A percentile compares a stretch with the other conserved stretches of the same genome.
phyloP scores from a whole-genome alignment of 2,329 filamentous ascomycete species.

The Didymella lethalis region DNA sequence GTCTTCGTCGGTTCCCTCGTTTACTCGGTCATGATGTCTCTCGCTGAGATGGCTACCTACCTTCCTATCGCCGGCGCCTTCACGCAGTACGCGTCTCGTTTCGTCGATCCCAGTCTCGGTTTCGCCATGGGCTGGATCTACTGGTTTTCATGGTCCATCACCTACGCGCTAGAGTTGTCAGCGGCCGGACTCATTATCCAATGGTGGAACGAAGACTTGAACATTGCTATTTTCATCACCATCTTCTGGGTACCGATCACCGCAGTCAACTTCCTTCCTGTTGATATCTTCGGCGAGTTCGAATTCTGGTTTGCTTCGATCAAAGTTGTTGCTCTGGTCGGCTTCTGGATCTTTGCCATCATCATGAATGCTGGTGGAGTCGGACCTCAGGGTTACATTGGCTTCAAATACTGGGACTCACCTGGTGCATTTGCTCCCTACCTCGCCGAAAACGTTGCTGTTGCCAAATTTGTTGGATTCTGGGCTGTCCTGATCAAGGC shows the following conservation, averaged over 20 bases:
- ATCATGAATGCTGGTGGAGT: constrained; percentile 74
- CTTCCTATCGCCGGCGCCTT: constrained; percentile 80
- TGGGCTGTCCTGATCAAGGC: constrained; percentile 74
- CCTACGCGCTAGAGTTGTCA: constrained; percentile 75
- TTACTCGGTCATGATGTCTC: constrained; percentile 73
- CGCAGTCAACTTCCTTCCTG: constrained; percentile 72
- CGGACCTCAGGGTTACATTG: constrained; percentile 73
- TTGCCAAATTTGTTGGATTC: constrained; percentile 72
- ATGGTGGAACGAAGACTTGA: constrained; percentile 71
- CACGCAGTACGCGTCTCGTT: constrained; percentile 76
- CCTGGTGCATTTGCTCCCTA: constrained; percentile 74
- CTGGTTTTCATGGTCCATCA: constrained; percentile 80
- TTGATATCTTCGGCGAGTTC: constrained; percentile 76
- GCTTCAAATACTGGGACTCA: constrained; percentile 74
- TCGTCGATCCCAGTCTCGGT: constrained; percentile 75
- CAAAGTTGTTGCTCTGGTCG: constrained; percentile 77
- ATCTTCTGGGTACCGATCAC: constrained; percentile 77
- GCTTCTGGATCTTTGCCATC: constrained; percentile 79
- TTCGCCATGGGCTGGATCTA: constrained; percentile 86
- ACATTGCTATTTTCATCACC: constrained; percentile 74
- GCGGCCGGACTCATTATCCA: constrained; percentile 78
- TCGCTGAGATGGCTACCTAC: constrained; percentile 76
- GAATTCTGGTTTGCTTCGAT: constrained; percentile 81
- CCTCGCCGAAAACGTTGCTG: constrained; percentile 63
- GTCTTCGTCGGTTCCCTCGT: constrained; percentile 70